Evolutionary conservation across 768 basidiomycete genomes (phyloP), one percentile per base, ranked within the genome.

Genomic region (Myochromella boudieri): DNA sequence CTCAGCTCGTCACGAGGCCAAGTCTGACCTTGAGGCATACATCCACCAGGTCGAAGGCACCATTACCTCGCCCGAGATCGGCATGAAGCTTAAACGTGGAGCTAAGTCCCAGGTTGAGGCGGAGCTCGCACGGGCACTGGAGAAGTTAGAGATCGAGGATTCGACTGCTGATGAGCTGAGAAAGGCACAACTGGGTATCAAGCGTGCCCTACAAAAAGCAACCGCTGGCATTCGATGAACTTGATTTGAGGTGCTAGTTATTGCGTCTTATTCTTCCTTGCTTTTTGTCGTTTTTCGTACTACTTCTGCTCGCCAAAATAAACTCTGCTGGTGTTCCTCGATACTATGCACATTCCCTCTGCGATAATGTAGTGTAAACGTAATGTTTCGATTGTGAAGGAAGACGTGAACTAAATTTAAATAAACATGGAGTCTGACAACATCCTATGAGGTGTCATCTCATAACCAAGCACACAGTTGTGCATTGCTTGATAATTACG

Each of bases 1-100:
- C 82, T 91, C 92, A 53, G 87, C 95, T 46, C 90, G 90, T 56
- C 97, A 99, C 67, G 95, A 98, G 73, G 94, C 97, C 54, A 97
- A 95, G 72, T 91, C 94, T 38, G 95, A 97, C 70, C 87, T 98
- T 52, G 97, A 99, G 77, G 85, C 92, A 28, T 97, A 97, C 76
- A 80, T 99, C 63, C 92, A 95, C 77, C 90, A 93, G 68, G 93
- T 97, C 61, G 94, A 97, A 80, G 78, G 81, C 66, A 95, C 92
- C 50, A 95, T 98, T 74, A 92, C 93, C 44, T 91, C 89, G 20
- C 94, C 94, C 41, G 95, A 97, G 70, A 91, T 97, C 59, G 90
- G 91, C 63, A 90, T 95, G 86, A 97, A 97, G 77, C 87, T 98
- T 71, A 98, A 97, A 84, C 88, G 95, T 51, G 94, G 94, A 62